Base-by-base conservation (phyloP, 2,329 filamentous ascomycete genomes). In the Clarireedia paspali region DNA sequence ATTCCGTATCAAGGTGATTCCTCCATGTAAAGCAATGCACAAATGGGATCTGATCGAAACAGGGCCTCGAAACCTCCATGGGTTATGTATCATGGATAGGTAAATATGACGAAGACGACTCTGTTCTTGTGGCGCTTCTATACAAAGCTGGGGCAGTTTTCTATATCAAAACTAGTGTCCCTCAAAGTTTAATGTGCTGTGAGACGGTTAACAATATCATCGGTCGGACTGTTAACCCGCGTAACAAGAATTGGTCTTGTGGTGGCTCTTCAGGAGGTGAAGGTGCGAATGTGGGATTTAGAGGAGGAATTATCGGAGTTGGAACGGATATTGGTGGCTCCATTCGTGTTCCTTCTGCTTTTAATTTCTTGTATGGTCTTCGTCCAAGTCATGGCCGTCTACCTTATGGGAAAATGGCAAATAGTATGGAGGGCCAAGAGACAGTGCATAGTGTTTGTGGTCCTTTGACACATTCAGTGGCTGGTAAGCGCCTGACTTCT, bases 61-160 rank as follows among this genome's bases (percentile, higher is more conserved):
- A 75, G 65, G 76, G 75, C 1, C 70, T 78, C 3, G 77, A 81
- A 57, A 80, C 73, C 0, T 68, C 70, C 0, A 73, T 73, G 66
- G 73, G 71, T 14, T 95, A 91, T 64, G 90, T 96, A 68, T 83
- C 83, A 6, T 67, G 65, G 55, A 64, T 68, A 27, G 67, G 66
- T 17, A 64, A 62, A 46, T 62, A 59, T 26, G 64, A 62, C 12
- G 53, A 48, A 6, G 3, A 65, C 62, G 74, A 87, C 68, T 82
- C 79, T 47, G 67, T 67, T 27, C 63, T 75, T 40, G 70, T 73
- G 4, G 68, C 62, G 14, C 67, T 74, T 15, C 65, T 76, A 5
- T 63, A 70, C 6, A 61, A 66, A 27, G 65, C 72, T 0, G 74
- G 74, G 4, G 72, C 72, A 1, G 65, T 74, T 12, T 59, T 74